Conservation (phyloP, 331 rosid species). For the Saraca asoca region DNA sequence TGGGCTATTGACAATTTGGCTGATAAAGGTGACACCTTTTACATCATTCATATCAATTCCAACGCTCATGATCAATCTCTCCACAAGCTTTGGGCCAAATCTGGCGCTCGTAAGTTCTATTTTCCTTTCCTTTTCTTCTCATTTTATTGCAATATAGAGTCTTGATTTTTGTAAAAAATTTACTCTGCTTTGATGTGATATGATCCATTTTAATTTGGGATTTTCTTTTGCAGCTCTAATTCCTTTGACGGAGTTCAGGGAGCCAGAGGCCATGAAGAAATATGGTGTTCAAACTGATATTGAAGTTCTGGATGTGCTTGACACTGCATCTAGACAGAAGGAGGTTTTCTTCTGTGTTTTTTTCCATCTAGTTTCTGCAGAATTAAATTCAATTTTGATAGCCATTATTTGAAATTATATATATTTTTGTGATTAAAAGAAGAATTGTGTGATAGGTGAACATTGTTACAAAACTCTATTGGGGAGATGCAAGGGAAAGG, state of each 20-base stretch:
- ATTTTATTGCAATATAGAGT: background rate
- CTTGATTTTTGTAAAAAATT: background rate
- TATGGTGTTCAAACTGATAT: conserved; percentile 59
- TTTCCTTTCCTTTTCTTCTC: background rate
- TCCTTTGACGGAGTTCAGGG: conserved; percentile 71
- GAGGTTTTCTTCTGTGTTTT: conserved; percentile 46
- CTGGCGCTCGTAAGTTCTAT: conserved; percentile 75
- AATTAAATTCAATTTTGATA: background rate
- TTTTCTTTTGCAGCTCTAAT: conserved; percentile 59
- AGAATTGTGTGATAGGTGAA: conserved; percentile 39
- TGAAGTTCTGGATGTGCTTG: conserved; percentile 77
- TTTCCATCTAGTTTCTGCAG: background rate
- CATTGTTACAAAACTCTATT: conserved; percentile 64
- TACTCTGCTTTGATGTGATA: background rate
- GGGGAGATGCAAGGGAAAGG: conserved; percentile 97
- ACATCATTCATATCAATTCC: conserved; percentile 60
- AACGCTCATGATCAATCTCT: conserved; percentile 49
- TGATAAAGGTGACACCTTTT: too few relatives aligned
- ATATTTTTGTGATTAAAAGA: too few relatives aligned
- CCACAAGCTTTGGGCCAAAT: conserved; percentile 51
- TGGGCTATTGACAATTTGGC: conserved; percentile 87
- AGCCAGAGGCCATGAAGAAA: conserved; percentile 63
- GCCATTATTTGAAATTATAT: too few relatives aligned
- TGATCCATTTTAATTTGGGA: conserved; percentile 7
- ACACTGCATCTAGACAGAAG: conserved; percentile 72